These are phyloP conservation scores for Macadamia tetraphylla DNA, from an alignment of 164 flowering plant species.

Conservation along the genomic window DNA sequence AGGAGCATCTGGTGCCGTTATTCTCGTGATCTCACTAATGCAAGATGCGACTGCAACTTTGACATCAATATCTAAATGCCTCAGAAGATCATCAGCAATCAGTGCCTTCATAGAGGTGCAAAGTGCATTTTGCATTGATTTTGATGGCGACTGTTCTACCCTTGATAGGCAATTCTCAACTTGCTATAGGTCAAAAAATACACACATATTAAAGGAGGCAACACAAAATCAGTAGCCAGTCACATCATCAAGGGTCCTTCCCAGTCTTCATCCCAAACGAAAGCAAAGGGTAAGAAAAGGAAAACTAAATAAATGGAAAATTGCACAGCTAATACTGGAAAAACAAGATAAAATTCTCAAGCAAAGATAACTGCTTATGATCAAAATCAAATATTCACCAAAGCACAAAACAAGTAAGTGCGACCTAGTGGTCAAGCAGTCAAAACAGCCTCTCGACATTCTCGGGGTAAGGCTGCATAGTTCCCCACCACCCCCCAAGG, in stretches of 20 bases:
- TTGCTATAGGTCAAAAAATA: constrained; percentile 27
- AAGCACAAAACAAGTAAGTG: too few species aligned
- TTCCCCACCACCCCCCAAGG: too few species aligned
- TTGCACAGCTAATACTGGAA: background rate
- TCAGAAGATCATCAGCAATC: constrained; percentile 41
- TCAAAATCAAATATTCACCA: background rate
- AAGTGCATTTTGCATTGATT: constrained; percentile 45
- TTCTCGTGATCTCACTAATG: constrained; percentile 75
- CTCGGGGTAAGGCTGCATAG: too few species aligned
- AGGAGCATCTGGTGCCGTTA: constrained; percentile 85
- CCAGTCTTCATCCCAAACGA: background rate
- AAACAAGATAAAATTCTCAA: background rate
- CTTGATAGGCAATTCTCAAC: constrained; percentile 44
- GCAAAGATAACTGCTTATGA: background rate
- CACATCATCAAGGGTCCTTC: background rate
- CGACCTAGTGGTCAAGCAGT: too few species aligned
- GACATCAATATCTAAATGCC: constrained; percentile 58
- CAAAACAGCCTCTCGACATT: too few species aligned
- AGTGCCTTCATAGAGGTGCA: constrained; percentile 51
- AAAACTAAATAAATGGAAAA: too few species aligned
- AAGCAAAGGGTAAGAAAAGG: background rate
- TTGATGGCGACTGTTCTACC: constrained; percentile 76
- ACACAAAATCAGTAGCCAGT: background rate
- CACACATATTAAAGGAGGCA: background rate
- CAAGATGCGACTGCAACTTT: constrained; percentile 75